phyloP scores from a whole-genome alignment of 1,284 basidiomycete genomes.

The Vanrija humicola region DNA sequence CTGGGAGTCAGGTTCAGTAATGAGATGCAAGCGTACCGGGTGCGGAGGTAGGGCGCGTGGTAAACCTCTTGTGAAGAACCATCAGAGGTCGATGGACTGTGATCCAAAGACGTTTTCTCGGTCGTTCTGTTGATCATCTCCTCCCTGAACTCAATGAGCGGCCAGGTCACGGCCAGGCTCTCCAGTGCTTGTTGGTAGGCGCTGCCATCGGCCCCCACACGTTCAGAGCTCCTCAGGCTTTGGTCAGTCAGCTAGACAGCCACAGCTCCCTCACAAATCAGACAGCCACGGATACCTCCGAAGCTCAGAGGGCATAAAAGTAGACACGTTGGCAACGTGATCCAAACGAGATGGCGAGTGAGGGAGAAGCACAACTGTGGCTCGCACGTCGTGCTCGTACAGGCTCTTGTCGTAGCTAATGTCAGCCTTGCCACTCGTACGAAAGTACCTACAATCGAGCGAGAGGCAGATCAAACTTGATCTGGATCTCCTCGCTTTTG shows the following conservation, averaged over 20 bases:
- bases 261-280: neutral
- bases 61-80: too few species aligned
- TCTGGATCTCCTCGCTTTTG: constrained; percentile 6
- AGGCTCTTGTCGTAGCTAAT: constrained; percentile 17
- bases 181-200: constrained; percentile 5
- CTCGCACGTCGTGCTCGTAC: constrained; percentile 12
- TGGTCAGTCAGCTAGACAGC: neutral
- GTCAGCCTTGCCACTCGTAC: neutral
- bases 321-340: constrained; percentile 8
- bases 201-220: too few species aligned
- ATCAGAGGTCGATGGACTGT: too few species aligned
- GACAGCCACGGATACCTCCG: neutral
- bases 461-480: constrained; percentile 21
- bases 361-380: constrained; percentile 14
- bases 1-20: constrained; percentile 2
- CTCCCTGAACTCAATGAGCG: constrained; percentile 16
- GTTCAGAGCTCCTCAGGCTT: neutral
- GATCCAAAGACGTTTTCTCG: neutral
- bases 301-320: neutral
- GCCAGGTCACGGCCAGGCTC: constrained; percentile 5
- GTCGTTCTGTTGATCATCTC: neutral
- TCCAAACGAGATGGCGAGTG: constrained; percentile 7
- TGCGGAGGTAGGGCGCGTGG: too few species aligned
- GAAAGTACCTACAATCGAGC: constrained; percentile 19
- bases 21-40: neutral